A percentile compares a stretch with the other conserved stretches of the same genome.
Evolutionary conservation across 2,329 filamentous ascomycete species (phyloP).

Genomic region (Epichloe typhina): DNA sequence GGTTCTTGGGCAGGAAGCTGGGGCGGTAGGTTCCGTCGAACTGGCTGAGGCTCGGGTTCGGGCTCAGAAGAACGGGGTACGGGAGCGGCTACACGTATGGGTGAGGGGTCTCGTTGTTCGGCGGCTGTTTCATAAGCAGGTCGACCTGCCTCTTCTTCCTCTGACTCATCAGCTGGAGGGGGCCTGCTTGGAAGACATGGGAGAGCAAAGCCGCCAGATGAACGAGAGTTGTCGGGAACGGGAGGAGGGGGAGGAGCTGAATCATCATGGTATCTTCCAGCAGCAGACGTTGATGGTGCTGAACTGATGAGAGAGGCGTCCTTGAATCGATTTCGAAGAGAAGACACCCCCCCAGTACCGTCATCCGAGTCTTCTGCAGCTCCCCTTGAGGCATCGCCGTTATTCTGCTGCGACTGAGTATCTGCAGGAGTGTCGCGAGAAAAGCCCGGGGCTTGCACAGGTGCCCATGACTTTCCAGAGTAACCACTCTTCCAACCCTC

Average conservation of each 20-base stretch:
- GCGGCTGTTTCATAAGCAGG: slow-evolving; percentile 20
- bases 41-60: slow-evolving; percentile 32
- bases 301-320: slow-evolving; percentile 57
- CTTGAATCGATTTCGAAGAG: slow-evolving; percentile 73
- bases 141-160: slow-evolving; percentile 43
- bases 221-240: slow-evolving; percentile 50
- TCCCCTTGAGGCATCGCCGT: slow-evolving; percentile 38
- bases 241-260: slow-evolving; percentile 31
- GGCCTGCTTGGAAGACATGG: slow-evolving; percentile 59
- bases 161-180: slow-evolving; percentile 32
- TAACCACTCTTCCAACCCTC: slow-evolving; percentile 86
- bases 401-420: slow-evolving; percentile 41
- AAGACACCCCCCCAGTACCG: slow-evolving; percentile 54
- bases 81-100: slow-evolving; percentile 76
- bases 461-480: slow-evolving; percentile 75
- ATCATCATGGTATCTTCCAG: slow-evolving; percentile 19
- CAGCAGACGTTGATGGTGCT: slow-evolving; percentile 23
- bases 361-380: slow-evolving; percentile 38
- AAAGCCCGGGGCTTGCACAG: slow-evolving; percentile 57
- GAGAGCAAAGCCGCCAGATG: slow-evolving; percentile 62
- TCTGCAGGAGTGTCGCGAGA: slow-evolving; percentile 45
- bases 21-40: slow-evolving; percentile 38
- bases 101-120: slow-evolving; percentile 49
- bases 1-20: slow-evolving; percentile 53
- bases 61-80: slow-evolving; percentile 52